Conservation (phyloP, 352 stramenopile genomes). For the Phytophthora rubi region DNA sequence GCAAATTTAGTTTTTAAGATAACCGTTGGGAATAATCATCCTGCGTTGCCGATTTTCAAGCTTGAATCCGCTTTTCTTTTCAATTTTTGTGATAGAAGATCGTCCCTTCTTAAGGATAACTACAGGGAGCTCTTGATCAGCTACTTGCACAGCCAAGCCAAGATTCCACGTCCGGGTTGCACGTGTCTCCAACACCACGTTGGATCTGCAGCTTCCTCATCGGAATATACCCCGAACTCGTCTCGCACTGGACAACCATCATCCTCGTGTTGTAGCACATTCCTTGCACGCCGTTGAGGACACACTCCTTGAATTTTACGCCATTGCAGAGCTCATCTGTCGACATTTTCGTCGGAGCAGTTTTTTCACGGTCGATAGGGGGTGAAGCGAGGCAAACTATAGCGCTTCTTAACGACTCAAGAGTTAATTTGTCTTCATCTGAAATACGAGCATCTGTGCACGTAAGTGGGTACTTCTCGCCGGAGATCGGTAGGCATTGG, state of each 20-base stretch:
- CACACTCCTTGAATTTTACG: slow-evolving; percentile 42
- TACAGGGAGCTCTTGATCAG: neutral
- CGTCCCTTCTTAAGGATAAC: no score
- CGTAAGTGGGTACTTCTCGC: slow-evolving; percentile 29
- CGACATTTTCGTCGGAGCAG: slow-evolving; percentile 26
- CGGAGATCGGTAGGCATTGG: slow-evolving; percentile 29
- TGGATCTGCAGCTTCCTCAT: slow-evolving; percentile 47
- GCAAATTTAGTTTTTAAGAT: no score
- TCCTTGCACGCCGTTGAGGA: slow-evolving; percentile 24
- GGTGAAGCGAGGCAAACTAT: slow-evolving; percentile 25
- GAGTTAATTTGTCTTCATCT: slow-evolving; percentile 24
- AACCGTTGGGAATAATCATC: no score
- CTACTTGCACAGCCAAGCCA: slow-evolving; percentile 41
- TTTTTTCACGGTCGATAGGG: slow-evolving; percentile 24
- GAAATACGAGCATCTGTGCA: slow-evolving; percentile 31
- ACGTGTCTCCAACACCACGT: slow-evolving; percentile 31
- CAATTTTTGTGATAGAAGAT: no score
- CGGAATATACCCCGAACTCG: slow-evolving; percentile 24
- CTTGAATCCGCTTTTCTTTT: no score
- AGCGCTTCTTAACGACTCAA: slow-evolving; percentile 11
- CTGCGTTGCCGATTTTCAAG: no score
- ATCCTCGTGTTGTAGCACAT: slow-evolving; percentile 59
- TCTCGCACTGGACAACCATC: slow-evolving; percentile 48
- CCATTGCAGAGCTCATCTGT: slow-evolving; percentile 40
- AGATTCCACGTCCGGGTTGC: slow-evolving; percentile 34